Conservation (phyloP, 2,329 filamentous ascomycete genomes). For the Talaromyces sp. region DNA sequence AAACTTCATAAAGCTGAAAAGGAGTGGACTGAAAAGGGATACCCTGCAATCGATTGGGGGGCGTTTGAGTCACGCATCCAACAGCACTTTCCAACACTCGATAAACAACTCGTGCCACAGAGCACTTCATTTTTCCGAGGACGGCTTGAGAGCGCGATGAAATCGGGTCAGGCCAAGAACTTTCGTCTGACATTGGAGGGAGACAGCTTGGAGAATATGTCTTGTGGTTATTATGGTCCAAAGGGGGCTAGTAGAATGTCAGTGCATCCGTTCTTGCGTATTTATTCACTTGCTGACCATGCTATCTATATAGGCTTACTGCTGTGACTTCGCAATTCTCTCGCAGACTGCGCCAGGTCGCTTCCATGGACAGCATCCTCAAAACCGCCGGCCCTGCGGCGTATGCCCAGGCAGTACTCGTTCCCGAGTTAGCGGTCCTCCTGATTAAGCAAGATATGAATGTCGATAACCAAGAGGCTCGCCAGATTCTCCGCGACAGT, state of each 20-base stretch:
- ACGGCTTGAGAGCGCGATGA: conserved; percentile 51
- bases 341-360: conserved; percentile 55
- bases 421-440: conserved; percentile 60
- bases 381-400: conserved; percentile 61
- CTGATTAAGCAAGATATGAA: conserved; percentile 58
- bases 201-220: conserved; percentile 49
- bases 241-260: conserved; percentile 68
- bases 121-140: conserved; percentile 56
- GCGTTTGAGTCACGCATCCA: conserved; percentile 55
- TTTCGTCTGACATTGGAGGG: conserved; percentile 49
- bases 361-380: conserved; percentile 61
- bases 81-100: conserved; percentile 52
- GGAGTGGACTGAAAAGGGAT: conserved; percentile 51
- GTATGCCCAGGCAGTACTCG: conserved; percentile 70
- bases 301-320: conserved; percentile 37
- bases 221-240: conserved; percentile 79
- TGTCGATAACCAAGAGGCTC: conserved; percentile 40
- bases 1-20: conserved; percentile 49
- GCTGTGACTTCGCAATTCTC: conserved; percentile 60
- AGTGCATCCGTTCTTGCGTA: conserved; percentile 21
- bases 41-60: conserved; percentile 68
- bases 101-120: conserved; percentile 52
- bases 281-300: not conserved
- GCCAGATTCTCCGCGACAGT: conserved; percentile 61
- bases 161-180: conserved; percentile 55